These are phyloP conservation scores for Hygrophorus pudorinus DNA, from an alignment of 768 basidiomycete genomes.

Conservation along the genomic window DNA sequence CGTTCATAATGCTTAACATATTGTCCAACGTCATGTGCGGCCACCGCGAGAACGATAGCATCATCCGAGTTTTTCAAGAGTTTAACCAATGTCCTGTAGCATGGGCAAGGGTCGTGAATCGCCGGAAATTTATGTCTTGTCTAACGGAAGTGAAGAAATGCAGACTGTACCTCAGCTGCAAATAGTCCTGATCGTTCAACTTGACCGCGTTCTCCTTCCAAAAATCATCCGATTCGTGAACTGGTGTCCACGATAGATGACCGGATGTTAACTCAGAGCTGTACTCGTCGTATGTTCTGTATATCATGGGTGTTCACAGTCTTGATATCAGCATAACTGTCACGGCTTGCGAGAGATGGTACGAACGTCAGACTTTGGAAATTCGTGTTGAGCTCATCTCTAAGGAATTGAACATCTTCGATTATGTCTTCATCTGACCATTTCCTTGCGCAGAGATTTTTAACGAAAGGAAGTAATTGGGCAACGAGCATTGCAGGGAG, in stretches of 20 bases:
- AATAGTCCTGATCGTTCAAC: constrained; percentile 76
- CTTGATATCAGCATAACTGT: not conserved
- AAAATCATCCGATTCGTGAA: constrained; percentile 94
- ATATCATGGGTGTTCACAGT: not conserved
- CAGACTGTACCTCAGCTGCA: constrained; percentile 64
- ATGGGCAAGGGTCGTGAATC: constrained; percentile 1
- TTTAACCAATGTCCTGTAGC: constrained; percentile 56
- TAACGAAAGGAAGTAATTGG: constrained; percentile 77
- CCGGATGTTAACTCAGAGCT: constrained; percentile 83
- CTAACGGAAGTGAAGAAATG: not conserved
- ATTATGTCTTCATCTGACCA: constrained; percentile 93
- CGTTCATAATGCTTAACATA: constrained; percentile 88
- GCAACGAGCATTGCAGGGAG: constrained; percentile 88
- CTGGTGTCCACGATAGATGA: constrained; percentile 90
- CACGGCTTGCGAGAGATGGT: not conserved
- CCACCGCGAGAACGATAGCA: constrained; percentile 77
- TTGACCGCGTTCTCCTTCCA: constrained; percentile 93
- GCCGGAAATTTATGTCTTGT: no score
- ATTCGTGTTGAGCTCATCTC: constrained; percentile 73
- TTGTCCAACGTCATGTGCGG: constrained; percentile 87
- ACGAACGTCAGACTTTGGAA: constrained; percentile 87
- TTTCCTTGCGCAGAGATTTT: constrained; percentile 75
- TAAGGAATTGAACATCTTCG: constrained; percentile 84
- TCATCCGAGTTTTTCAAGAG: constrained; percentile 64
- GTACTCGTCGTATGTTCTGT: constrained; percentile 94